Conservation (phyloP, 805 yeast genomes). For the Metschnikowia sp. region DNA sequence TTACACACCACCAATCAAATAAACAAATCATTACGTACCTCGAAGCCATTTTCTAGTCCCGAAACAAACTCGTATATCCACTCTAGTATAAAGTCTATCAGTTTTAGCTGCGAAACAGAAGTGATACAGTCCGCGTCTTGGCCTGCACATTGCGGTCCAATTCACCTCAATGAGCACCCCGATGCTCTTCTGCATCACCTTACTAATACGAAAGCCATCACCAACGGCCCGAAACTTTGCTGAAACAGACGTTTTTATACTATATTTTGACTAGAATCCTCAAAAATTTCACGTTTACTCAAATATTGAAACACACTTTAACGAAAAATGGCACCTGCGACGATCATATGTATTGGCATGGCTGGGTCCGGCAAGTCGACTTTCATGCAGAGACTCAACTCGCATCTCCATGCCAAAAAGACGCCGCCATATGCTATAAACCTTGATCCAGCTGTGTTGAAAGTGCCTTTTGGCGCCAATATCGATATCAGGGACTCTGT, state of each 20-base stretch:
- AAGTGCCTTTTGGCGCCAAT: conserved; percentile 90
- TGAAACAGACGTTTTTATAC: neutral
- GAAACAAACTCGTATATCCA: too few species aligned
- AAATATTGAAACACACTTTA: neutral
- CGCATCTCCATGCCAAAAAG: conserved; percentile 74
- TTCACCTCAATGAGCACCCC: neutral
- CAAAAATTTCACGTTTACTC: too few species aligned
- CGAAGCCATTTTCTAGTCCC: too few species aligned
- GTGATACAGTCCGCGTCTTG: neutral
- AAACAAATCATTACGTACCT: too few species aligned
- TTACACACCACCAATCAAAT: too few species aligned
- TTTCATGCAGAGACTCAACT: conserved; percentile 89
- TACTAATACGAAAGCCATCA: neutral
- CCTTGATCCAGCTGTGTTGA: conserved; percentile 93
- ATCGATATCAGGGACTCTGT: conserved; percentile 96
- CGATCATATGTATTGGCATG: conserved; percentile 49
- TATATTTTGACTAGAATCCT: too few species aligned
- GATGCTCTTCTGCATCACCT: neutral
- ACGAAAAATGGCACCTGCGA: conserved; percentile 19
- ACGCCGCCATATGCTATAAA: conserved; percentile 88
- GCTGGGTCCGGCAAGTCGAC: conserved; percentile 92
- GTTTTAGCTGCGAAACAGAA: neutral
- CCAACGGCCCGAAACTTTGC: neutral
- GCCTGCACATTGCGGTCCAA: neutral
- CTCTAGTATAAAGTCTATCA: too few species aligned